phyloP scores from a whole-genome alignment of 352 stramenopile genomes.

The Phytophthora pseudosyringae region DNA sequence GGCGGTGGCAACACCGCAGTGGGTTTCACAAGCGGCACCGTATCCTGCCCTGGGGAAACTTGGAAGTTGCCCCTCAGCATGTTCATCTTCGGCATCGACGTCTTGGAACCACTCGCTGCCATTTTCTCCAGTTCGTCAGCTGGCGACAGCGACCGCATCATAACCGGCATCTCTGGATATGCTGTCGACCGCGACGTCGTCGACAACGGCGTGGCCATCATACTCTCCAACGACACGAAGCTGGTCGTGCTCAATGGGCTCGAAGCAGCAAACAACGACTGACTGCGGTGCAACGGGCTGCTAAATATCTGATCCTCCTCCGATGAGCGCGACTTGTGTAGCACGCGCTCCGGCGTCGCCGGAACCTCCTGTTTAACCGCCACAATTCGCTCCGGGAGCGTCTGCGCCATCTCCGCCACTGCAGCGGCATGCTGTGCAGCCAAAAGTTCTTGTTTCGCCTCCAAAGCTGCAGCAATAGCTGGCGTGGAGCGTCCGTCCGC shows the following conservation, averaged over 20 bases:
- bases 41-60: constrained; percentile 35
- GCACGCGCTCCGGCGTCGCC: constrained; percentile 18
- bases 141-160: constrained; percentile 55
- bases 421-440: not conserved
- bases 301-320: constrained; percentile 36
- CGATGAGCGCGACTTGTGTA: constrained; percentile 15
- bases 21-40: constrained; percentile 28
- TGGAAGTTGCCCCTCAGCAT: constrained; percentile 68
- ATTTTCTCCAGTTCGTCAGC: constrained; percentile 73
- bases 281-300: constrained; percentile 50
- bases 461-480: not conserved
- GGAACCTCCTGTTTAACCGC: constrained; percentile 28
- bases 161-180: constrained; percentile 24
- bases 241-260: constrained; percentile 39
- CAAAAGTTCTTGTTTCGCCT: constrained; percentile 14
- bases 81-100: constrained; percentile 62
- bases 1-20: constrained; percentile 59
- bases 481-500: constrained; percentile 7
- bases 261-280: constrained; percentile 30
- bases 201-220: constrained; percentile 28
- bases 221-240: constrained; percentile 45
- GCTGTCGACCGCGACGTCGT: constrained; percentile 32
- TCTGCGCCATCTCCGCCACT: constrained; percentile 1
- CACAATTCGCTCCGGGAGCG: constrained; percentile 6
- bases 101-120: constrained; percentile 50